These are phyloP conservation scores for Beauveria brongniartii DNA, from an alignment of 2,329 filamentous ascomycete genomes.

Conservation along the genomic window DNA sequence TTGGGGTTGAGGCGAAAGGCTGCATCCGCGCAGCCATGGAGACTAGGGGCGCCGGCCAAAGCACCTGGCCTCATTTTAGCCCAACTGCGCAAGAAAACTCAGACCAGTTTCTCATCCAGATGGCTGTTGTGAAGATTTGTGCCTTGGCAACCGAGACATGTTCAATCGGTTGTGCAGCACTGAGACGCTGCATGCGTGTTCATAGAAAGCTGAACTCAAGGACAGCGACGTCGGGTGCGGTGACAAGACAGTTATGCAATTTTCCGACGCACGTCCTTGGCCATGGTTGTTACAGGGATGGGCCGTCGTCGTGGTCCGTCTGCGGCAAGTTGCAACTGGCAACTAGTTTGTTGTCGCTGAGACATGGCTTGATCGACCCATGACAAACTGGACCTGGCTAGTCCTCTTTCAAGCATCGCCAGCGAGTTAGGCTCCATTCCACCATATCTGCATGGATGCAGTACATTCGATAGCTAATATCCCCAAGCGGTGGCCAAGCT, in stretches of 20 bases:
- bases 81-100: neutral
- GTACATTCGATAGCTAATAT: neutral
- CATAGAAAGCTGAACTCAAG: neutral
- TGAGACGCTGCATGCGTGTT: neutral
- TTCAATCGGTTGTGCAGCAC: neutral
- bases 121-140: neutral
- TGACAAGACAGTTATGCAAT: constrained; percentile 2
- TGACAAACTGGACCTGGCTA: constrained; percentile 10
- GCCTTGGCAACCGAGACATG: neutral
- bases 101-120: neutral
- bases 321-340: neutral
- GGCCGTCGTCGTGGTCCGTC: neutral
- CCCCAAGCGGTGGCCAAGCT: neutral
- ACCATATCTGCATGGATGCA: neutral
- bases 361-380: constrained; percentile 8
- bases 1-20: neutral
- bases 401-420: constrained; percentile 2
- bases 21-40: neutral
- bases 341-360: neutral
- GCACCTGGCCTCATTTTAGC: constrained; percentile 4
- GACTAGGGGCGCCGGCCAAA: constrained; percentile 1
- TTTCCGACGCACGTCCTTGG: constrained; percentile 7
- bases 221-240: neutral
- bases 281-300: constrained; percentile 8
- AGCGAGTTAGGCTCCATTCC: constrained; percentile 1